Evolutionary conservation across 345 rosid genomes (phyloP), one percentile per base, ranked within the genome.

Genomic region (Garcia nutans): DNA sequence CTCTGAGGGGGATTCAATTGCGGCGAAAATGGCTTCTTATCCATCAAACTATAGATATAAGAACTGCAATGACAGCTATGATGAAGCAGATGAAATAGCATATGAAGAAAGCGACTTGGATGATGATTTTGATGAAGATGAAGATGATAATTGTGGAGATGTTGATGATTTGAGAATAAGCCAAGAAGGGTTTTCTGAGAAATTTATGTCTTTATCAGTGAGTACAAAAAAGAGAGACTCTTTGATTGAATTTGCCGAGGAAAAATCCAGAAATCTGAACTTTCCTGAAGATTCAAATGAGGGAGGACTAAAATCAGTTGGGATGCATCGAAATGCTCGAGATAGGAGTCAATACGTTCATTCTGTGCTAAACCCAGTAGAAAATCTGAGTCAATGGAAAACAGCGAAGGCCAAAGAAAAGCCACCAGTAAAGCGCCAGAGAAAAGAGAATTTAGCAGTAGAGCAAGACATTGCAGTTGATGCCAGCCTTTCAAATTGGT

Each of bases 21-120:
- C 59, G 1, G 17, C 37, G 28, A 82, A 79, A 70, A 82, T 37
- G 64, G 63, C 91, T 8, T 60, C 74, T 68, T 81, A 68, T 73
- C 84, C 80, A 12, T 41, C 74, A 9, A 73, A 73, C 37, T 73
- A 81, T 22, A 81, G 83, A 20, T 81, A 81, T 56, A 6, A 74
- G 45, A 73, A 67, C 78, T 81, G 74, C 71, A 71, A 80, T 23
- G 88, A 85, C 68, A 85, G 87, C 86, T 88, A 82, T 20, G 97
- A 89, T 61, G 97, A 91, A 20, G 97, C 87, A 8, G 93, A 85
- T 10, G 91, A 81, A 47, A 55, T 83, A 67, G 85, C 81, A 12
- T 82, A 75, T 33, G 87, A 78, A 10, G 95, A 88, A 68, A 86
- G 89, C 60, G 98, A 91, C 54, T 22, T 81, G 77, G 84, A 82